A percentile compares a stretch with the other conserved stretches of the same genome.
Conservation (phyloP, 2,329 filamentous ascomycete genomes). For the Colletotrichum filicis region DNA sequence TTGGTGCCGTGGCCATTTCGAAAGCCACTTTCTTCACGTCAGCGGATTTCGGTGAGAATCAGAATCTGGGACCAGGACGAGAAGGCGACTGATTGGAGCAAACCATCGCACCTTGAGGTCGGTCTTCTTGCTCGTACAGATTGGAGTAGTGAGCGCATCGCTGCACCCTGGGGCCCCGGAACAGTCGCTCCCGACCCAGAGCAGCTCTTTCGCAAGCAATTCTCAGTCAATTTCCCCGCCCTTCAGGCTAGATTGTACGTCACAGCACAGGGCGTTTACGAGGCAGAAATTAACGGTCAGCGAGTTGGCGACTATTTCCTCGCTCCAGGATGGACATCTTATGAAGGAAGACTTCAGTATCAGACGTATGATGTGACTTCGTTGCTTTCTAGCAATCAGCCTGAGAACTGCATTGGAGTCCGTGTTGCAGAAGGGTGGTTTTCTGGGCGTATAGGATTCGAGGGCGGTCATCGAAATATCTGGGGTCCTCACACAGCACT, state of each 20-base stretch:
- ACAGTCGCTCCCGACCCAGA: no score
- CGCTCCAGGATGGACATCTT: slow-evolving; percentile 64
- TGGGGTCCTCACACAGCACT: slow-evolving; percentile 35
- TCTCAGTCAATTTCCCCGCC: no score
- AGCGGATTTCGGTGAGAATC: no score
- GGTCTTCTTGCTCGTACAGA: no score
- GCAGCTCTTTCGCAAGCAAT: no score
- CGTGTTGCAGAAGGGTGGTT: slow-evolving; percentile 60
- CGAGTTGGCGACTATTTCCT: slow-evolving; percentile 53
- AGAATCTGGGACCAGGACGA: no score
- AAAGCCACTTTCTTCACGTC: no score
- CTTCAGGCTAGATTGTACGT: slow-evolving; percentile 52
- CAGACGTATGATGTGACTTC: slow-evolving; percentile 62
- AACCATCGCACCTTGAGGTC: no score
- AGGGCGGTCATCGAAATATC: slow-evolving; percentile 38
- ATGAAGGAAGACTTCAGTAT: slow-evolving; percentile 60
- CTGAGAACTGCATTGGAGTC: slow-evolving; percentile 48
- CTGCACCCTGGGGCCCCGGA: no score
- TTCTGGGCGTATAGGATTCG: slow-evolving; percentile 41
- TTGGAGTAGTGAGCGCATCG: no score
- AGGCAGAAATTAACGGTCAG: slow-evolving; percentile 58
- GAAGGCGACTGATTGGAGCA: no score
- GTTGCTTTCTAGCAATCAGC: slow-evolving; percentile 45
- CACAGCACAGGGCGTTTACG: slow-evolving; percentile 57
- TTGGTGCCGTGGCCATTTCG: no score